Percentiles rank a stretch among this genome's conserved stretches.
These are phyloP conservation scores for Colletotrichum kahawae DNA, from an alignment of 2,329 filamentous ascomycete genomes.

Conservation along the genomic window DNA sequence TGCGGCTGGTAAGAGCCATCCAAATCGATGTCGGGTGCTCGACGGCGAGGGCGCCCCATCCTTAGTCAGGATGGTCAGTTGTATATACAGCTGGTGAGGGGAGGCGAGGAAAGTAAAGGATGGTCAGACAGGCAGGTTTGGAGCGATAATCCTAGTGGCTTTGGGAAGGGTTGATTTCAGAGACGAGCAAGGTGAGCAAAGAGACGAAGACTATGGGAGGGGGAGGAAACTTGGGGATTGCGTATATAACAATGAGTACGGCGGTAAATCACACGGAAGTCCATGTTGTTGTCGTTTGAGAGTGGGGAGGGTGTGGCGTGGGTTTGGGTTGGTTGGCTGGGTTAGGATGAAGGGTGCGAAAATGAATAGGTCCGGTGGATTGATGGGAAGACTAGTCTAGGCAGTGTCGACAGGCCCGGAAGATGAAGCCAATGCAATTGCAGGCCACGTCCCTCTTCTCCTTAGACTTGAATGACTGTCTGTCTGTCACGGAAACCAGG, in stretches of 20 bases:
- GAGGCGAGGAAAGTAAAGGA: neutral
- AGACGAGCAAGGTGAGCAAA: neutral
- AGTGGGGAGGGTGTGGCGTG: neutral
- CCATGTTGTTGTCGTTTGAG: neutral
- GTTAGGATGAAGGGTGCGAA: neutral
- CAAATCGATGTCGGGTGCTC: neutral
- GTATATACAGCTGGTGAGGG: neutral
- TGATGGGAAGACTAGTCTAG: neutral
- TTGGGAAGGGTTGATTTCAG: neutral
- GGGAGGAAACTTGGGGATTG: neutral
- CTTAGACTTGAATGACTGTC: neutral
- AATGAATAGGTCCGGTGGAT: neutral
- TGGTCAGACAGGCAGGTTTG: neutral
- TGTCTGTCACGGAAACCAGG: neutral
- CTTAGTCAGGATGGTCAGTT: neutral
- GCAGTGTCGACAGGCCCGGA: neutral
- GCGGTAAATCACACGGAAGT: neutral
- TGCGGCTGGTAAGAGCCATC: neutral
- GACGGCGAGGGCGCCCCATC: constrained; percentile 8
- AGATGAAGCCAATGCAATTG: neutral
- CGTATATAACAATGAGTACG: neutral
- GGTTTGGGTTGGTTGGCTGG: neutral
- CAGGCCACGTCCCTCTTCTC: neutral
- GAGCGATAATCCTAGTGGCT: neutral
- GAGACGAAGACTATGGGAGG: neutral